Percentiles rank a stretch among this genome's conserved stretches.
Conservation (phyloP, 83 land plant species). For the Diphasiastrum complanatum region DNA sequence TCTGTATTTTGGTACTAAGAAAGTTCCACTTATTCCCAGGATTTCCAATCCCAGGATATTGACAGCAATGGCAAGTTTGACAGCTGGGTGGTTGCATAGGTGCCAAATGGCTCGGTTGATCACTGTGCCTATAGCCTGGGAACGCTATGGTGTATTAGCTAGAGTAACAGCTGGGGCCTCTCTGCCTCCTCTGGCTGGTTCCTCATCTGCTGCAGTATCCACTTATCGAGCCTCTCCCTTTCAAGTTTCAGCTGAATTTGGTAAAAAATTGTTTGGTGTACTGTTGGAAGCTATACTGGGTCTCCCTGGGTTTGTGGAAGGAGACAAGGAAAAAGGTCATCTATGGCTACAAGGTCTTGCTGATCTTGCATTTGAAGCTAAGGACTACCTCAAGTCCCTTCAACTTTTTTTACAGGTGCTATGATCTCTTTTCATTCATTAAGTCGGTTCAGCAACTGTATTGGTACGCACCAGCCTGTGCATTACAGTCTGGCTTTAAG, state of each 20-base stretch:
- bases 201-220: conserved; percentile 2
- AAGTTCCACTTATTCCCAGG: conserved; percentile 20
- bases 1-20: not conserved
- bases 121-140: conserved; percentile 16
- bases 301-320: conserved; percentile 14
- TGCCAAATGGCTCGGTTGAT: conserved; percentile 17
- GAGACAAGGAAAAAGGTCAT: conserved; percentile 21
- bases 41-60: conserved; percentile 20
- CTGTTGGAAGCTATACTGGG: conserved; percentile 20
- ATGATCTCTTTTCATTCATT: too few species aligned
- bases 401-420: conserved; percentile 29
- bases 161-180: conserved; percentile 21
- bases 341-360: conserved; percentile 36
- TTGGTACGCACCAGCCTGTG: too few species aligned
- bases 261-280: conserved; percentile 18
- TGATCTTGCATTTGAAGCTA: conserved; percentile 34
- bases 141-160: conserved; percentile 26
- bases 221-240: conserved; percentile 9
- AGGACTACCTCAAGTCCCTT: conserved; percentile 26
- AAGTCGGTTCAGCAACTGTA: too few species aligned
- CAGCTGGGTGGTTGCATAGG: conserved; percentile 33
- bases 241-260: conserved; percentile 21
- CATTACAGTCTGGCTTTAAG: too few species aligned
- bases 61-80: conserved; percentile 20
- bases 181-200: conserved; percentile 16